Conservation (phyloP, 768 basidiomycete genomes). For the Serendipita indica region DNA sequence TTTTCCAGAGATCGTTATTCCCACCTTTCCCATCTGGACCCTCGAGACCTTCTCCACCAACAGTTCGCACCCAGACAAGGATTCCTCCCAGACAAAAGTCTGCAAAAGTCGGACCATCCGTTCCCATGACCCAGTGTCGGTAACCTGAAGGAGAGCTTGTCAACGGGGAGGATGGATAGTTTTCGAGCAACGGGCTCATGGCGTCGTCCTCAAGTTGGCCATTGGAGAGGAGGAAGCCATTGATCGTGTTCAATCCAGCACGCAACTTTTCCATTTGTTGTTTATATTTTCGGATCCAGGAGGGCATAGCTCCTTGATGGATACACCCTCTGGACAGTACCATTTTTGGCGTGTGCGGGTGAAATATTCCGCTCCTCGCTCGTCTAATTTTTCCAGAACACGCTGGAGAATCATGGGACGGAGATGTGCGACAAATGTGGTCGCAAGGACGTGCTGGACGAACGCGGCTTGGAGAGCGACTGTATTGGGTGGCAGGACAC, state of each 20-base stretch:
- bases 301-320: too few species aligned
- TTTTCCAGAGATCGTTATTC: background rate
- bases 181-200: too few species aligned
- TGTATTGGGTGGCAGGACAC: slow-evolving; percentile 1
- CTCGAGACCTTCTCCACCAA: too few species aligned
- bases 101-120: background rate
- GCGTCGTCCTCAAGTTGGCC: too few species aligned
- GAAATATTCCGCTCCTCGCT: background rate
- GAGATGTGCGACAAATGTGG: background rate
- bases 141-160: too few species aligned
- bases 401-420: background rate
- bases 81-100: background rate
- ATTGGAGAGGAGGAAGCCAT: too few species aligned
- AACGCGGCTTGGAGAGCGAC: background rate
- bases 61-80: background rate
- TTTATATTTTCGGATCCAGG: too few species aligned
- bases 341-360: background rate
- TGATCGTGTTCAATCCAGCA: too few species aligned
- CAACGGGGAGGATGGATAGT: too few species aligned
- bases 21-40: too few species aligned
- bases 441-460: background rate
- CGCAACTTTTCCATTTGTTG: too few species aligned
- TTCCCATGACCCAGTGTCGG: background rate
- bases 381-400: background rate
- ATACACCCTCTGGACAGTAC: too few species aligned